A percentile compares a stretch with the other conserved stretches of the same genome.
Evolutionary conservation across 2,329 filamentous ascomycete genomes (phyloP).

Genomic region (Colletotrichum magnum): DNA sequence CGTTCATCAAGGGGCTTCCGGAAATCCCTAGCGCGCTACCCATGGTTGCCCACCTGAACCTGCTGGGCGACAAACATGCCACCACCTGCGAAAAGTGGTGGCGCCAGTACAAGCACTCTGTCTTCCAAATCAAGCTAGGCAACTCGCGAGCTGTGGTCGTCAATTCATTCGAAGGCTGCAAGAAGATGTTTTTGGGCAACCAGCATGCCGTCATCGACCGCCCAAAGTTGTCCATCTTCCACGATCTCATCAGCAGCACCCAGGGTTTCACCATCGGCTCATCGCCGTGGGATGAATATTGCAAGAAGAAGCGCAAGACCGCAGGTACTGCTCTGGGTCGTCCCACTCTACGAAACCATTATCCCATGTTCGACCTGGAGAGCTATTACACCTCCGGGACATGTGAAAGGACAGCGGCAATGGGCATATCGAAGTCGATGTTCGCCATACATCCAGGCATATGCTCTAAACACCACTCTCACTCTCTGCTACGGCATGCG

Average conservation of each 20-base stretch:
- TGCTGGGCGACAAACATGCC: slow-evolving; percentile 72
- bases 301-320: slow-evolving; percentile 82
- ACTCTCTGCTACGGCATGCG: slow-evolving; percentile 86
- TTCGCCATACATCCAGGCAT: slow-evolving; percentile 78
- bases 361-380: slow-evolving; percentile 87
- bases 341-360: slow-evolving; percentile 82
- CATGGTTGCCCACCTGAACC: slow-evolving; percentile 74
- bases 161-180: slow-evolving; percentile 82
- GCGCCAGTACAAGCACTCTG: slow-evolving; percentile 69
- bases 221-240: slow-evolving; percentile 85
- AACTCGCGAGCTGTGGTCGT: slow-evolving; percentile 81
- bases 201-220: slow-evolving; percentile 84
- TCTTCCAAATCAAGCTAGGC: slow-evolving; percentile 78
- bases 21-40: slow-evolving; percentile 72
- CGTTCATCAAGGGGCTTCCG: slow-evolving; percentile 73
- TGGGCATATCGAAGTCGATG: slow-evolving; percentile 76
- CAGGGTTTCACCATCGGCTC: slow-evolving; percentile 88
- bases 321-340: slow-evolving; percentile 84
- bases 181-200: slow-evolving; percentile 82
- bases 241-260: slow-evolving; percentile 81
- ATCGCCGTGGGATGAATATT: slow-evolving; percentile 86
- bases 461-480: slow-evolving; percentile 82
- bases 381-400: slow-evolving; percentile 51
- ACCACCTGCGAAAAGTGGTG: slow-evolving; percentile 69
- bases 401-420: slow-evolving; percentile 74